Evolutionary conservation across 768 basidiomycete species (phyloP).

Genomic region (Suillus luteus): DNA sequence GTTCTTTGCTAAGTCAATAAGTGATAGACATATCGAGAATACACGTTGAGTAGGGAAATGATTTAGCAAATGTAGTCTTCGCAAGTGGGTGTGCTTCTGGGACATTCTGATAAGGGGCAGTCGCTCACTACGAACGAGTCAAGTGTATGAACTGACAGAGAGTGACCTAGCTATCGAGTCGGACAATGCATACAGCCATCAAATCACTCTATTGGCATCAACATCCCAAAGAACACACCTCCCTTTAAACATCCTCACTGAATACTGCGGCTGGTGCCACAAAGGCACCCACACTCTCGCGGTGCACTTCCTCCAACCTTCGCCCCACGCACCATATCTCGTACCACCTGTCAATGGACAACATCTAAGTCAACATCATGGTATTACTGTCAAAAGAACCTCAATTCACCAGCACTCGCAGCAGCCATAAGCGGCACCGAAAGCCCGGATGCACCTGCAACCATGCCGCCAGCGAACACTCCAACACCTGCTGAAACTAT

Average conservation of each 20-base stretch:
- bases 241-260: background rate
- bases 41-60: background rate
- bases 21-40: background rate
- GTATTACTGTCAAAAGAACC: background rate
- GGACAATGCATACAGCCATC: background rate
- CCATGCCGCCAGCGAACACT: background rate
- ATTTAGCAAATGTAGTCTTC: background rate
- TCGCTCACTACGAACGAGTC: background rate
- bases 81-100: background rate
- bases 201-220: background rate
- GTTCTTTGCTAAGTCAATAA: background rate
- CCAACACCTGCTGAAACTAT: slow-evolving; percentile 16
- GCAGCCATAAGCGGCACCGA: background rate
- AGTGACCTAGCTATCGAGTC: no score
- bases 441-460: background rate
- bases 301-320: background rate
- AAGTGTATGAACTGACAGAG: no score
- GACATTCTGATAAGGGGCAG: background rate
- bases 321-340: background rate
- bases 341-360: background rate
- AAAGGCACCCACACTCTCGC: background rate
- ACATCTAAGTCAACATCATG: background rate
- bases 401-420: background rate
- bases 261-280: background rate
- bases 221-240: background rate